phyloP scores from a whole-genome alignment of 176 grass and related monocot species.

The Cenchrus purpureus region DNA sequence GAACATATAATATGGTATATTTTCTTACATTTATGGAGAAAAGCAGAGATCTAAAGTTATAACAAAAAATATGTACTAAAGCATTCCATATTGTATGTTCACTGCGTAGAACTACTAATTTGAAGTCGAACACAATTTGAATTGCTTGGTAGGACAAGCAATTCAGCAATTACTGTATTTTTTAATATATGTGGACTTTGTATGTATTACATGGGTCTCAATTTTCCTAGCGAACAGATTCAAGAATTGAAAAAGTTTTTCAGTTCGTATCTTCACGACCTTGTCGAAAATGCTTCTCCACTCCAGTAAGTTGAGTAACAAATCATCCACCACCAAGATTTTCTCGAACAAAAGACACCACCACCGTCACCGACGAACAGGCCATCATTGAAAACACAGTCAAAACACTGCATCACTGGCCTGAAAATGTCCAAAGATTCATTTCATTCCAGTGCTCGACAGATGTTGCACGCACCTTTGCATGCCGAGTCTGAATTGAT shows the following conservation, averaged over 20 bases:
- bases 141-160: neutral
- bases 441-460: neutral
- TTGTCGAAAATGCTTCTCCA: neutral
- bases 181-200: neutral
- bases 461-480: neutral
- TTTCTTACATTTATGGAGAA: no score
- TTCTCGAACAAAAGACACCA: no score
- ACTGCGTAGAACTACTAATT: no score
- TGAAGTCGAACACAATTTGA: no score
- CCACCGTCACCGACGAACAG: neutral
- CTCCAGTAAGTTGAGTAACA: neutral
- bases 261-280: neutral
- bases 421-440: slow-evolving; percentile 13
- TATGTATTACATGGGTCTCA: neutral
- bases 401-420: neutral
- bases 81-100: no score
- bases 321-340: no score
- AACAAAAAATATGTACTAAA: no score
- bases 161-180: neutral
- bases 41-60: no score
- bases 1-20: no score
- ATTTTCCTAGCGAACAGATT: neutral
- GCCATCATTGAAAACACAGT: neutral
- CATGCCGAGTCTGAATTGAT: no score
- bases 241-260: neutral